Evolutionary conservation across 1,139 yeast genomes (phyloP), one percentile per base, ranked within the genome.

Genomic region (Taphrina sp.): DNA sequence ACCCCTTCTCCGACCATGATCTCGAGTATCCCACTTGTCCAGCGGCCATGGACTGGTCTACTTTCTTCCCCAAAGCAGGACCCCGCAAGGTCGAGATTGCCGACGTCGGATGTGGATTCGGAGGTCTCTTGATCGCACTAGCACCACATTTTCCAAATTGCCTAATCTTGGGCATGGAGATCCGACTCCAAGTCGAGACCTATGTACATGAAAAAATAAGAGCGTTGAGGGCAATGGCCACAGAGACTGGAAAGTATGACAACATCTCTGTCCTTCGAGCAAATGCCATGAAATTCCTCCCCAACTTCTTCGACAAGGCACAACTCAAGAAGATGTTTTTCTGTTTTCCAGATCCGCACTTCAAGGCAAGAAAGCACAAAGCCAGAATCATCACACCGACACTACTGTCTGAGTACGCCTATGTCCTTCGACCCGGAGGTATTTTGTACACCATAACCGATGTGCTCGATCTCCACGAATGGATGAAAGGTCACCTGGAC

Each of bases 331-430:
- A 92, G 74, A 86, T 92, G 81, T 92, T 92, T 71, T 92, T 94
- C 74, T 94, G 98, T 71, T 92, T 92, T 78, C 99, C 99, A 17
- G 99, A 92, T 71, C 99, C 99, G 12, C 98, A 94, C 70, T 92
- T 92, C 75, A 92, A 92, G 68, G 95, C 88, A 70, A 79, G 98
- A 66, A 92, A 92, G 69, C 98, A 94, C 72, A 92, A 92, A 74
- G 97, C 97, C 5, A 79, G 99, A 74, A 92, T 92, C 65, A 81
- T 92, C 62, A 90, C 98, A 59, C 83, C 81, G 60, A 92, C 97
- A 1, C 74, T 92, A 60, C 75, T 89, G 58, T 80, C 94, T 33
- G 98, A 92, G 69, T 92, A 92, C 67, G 98, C 98, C 2, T 94
- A 81, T 67, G 95, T 85, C 7, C 75, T 92, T 65, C 80, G 75